These are phyloP conservation scores for Papiliotrema flavescens DNA, from an alignment of 1,284 basidiomycete genomes.

Conservation along the genomic window DNA sequence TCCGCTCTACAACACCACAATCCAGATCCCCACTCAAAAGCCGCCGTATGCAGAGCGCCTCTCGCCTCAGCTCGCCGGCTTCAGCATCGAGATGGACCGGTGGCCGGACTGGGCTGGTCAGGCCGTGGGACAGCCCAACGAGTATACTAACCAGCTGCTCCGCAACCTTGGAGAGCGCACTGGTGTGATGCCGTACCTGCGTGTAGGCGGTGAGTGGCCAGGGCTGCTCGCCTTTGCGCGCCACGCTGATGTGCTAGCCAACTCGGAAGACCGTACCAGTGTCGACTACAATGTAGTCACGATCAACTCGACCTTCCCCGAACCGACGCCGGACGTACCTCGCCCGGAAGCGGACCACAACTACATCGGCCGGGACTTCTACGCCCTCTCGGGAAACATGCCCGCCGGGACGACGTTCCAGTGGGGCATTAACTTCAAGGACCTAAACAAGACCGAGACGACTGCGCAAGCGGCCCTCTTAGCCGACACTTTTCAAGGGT, in stretches of 20 bases:
- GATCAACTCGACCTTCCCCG: conserved; percentile 51
- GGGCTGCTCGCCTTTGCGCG: no score
- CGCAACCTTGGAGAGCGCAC: conserved; percentile 15
- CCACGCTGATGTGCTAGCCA: conserved; percentile 1
- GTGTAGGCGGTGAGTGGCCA: conserved; percentile 13
- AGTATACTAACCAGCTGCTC: conserved; percentile 17
- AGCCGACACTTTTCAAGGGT: conserved; percentile 44
- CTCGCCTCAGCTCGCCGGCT: conserved; percentile 14
- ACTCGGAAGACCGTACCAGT: conserved; percentile 14
- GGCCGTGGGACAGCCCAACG: conserved; percentile 18
- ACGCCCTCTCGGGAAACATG: conserved; percentile 57
- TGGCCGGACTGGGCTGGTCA: conserved; percentile 25
- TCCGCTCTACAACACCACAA: background rate
- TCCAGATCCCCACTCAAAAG: conserved; percentile 1
- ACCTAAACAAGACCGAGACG: conserved; percentile 58
- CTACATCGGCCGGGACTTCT: conserved; percentile 59
- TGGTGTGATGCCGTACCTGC: conserved; percentile 13
- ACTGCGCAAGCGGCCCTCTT: conserved; percentile 60
- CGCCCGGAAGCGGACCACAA: conserved; percentile 62
- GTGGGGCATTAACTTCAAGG: conserved; percentile 22
- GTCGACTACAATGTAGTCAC: conserved; percentile 5
- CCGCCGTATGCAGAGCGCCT: conserved; percentile 14
- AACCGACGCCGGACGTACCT: conserved; percentile 53
- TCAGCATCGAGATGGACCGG: conserved; percentile 25
- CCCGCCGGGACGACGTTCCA: conserved; percentile 50